Base-by-base conservation (phyloP, 495 filamentous ascomycete species). In the Aspergillus bertholletiae region DNA sequence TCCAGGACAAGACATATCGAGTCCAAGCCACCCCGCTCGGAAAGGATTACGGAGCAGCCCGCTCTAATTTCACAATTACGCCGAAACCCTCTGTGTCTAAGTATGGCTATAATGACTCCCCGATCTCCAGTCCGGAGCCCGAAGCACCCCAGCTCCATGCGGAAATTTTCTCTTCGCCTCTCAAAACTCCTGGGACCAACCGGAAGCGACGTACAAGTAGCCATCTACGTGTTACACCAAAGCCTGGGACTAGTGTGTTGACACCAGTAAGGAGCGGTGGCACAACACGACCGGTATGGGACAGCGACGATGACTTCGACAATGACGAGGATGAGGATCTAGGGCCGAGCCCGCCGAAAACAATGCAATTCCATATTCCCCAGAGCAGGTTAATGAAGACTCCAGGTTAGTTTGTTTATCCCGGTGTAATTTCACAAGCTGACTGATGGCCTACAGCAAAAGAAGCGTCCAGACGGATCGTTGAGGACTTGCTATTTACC, bases 311-410 rank as follows among this genome's bases (percentile, higher is more conserved):
- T 3, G 61, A 60, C 37, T 83, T 81, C 40, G 77, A 76, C 8
- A 81, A 80, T 26, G 78, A 85, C 18, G 74, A 82, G 2, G 82
- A 84, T 37, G 79, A 79, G 2, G 73, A 72, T 9, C 57, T 83
- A 24, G 61, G 58, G 12, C 83, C 91, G 60, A 96, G 90, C 62
- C 94, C 95, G 32, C 94, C 94, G 0, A 96, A 96, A 73, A 99
- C 94, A 23, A 96, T 99, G 68, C 92, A 96, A 64, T 99, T 99
- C 65, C 88, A 90, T 61, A 77, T 99, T 53, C 92, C 92, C 52
- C 88, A 90, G 63, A 88, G 85, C 46, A 84, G 88, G 57, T 69
- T 99, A 28, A 70, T 99, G 74, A 91, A 94, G 61, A 99, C 94
- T 22, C 94, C 94, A 53, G 91, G 91, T 90, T 77, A 63, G 82